Percentiles rank a stretch among this genome's conserved stretches.
Conservation (phyloP, 148 eudicot genomes). For the Rhododendron griersonianum region DNA sequence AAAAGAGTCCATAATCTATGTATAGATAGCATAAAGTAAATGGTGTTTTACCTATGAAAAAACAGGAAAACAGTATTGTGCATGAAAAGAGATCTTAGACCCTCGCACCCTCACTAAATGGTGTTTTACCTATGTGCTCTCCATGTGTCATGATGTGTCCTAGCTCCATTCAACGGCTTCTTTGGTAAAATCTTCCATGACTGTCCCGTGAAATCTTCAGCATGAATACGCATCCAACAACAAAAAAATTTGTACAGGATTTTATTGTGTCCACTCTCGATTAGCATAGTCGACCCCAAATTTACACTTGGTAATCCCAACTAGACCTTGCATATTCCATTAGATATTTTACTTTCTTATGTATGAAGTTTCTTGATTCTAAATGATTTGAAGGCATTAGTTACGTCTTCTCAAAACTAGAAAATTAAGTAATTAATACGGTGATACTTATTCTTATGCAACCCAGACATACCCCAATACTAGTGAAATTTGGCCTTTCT, state of each 20-base stretch:
- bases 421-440: not conserved
- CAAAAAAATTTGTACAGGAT: not conserved
- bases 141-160: not conserved
- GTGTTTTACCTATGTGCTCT: not conserved
- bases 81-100: not conserved
- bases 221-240: not conserved
- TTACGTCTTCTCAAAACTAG: not conserved
- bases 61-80: not conserved
- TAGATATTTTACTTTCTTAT: not conserved
- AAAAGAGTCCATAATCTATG: not conserved
- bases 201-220: not conserved
- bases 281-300: not conserved
- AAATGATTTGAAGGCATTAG: not conserved
- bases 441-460: not conserved
- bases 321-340: not conserved
- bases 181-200: no score
- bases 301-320: not conserved
- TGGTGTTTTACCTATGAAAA: not conserved
- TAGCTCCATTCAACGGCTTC: not conserved
- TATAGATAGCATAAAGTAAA: not conserved
- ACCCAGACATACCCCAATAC: not conserved
- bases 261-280: not conserved
- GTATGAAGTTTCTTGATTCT: not conserved
- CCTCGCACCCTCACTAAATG: not conserved
- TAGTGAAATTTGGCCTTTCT: not conserved